Percentiles rank a stretch among this genome's conserved stretches.
Evolutionary conservation across 1,284 basidiomycete genomes (phyloP).

Genomic region (Fomes fomentarius): DNA sequence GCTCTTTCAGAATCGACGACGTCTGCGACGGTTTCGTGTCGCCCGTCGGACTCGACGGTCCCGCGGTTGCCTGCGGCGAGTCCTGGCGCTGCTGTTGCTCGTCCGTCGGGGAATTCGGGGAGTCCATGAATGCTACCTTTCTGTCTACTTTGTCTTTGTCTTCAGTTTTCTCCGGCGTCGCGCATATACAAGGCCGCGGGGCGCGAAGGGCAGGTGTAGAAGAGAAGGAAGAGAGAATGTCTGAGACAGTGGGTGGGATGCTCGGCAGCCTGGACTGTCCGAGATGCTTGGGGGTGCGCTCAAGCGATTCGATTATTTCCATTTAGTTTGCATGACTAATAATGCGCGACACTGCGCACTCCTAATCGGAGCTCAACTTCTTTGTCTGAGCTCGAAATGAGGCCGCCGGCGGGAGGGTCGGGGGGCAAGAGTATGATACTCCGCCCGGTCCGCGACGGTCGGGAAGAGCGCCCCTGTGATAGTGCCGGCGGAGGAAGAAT

Average conservation of each 20-base stretch:
- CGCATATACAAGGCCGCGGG: not conserved
- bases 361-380: too few relatives aligned
- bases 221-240: not conserved
- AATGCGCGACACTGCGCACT: too few relatives aligned
- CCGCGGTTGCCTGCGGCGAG: not conserved
- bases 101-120: slow-evolving; percentile 9
- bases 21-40: slow-evolving; percentile 28
- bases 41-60: not conserved
- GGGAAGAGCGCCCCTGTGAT: not conserved
- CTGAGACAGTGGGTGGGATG: not conserved
- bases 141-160: not conserved
- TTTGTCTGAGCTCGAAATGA: too few relatives aligned
- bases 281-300: not conserved
- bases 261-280: too few relatives aligned
- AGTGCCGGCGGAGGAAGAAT: too few relatives aligned
- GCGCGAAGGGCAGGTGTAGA: not conserved
- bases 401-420: too few relatives aligned
- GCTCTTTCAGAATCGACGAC: slow-evolving; percentile 62
- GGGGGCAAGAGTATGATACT: not conserved
- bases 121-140: slow-evolving; percentile 3
- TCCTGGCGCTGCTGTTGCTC: slow-evolving; percentile 20
- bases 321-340: not conserved
- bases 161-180: not conserved
- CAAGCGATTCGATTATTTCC: not conserved
- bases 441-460: not conserved